Evolutionary conservation across 169 alveolate genomes (phyloP).

Genomic region (Cryptosporidium tyzzeri): DNA sequence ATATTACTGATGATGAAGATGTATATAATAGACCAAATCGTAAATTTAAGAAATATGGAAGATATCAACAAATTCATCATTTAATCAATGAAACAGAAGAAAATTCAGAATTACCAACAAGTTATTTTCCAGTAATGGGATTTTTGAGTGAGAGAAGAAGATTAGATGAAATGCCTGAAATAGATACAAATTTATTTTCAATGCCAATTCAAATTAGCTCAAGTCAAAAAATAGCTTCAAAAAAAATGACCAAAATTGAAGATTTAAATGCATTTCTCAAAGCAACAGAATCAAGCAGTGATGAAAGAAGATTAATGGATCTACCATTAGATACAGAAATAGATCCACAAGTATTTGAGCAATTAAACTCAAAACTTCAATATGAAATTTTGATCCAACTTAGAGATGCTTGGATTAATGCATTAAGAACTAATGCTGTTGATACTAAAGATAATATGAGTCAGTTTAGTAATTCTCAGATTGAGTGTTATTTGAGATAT

Average conservation of each 20-base stretch:
- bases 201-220: slow-evolving; percentile 36
- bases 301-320: slow-evolving; percentile 58
- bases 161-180: slow-evolving; percentile 69
- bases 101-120: background rate
- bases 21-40: background rate
- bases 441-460: slow-evolving; percentile 83
- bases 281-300: background rate
- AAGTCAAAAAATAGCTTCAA: background rate
- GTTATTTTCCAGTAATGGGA: slow-evolving; percentile 58
- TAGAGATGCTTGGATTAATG: slow-evolving; percentile 85
- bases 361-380: slow-evolving; percentile 82
- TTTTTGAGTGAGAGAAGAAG: slow-evolving; percentile 70
- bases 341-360: slow-evolving; percentile 84
- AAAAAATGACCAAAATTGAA: slow-evolving; percentile 22
- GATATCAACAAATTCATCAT: background rate
- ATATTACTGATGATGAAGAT: background rate
- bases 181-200: slow-evolving; percentile 48
- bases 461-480: slow-evolving; percentile 85
- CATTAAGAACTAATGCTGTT: slow-evolving; percentile 83
- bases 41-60: background rate
- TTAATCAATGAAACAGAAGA: background rate
- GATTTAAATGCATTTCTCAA: slow-evolving; percentile 30
- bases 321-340: slow-evolving; percentile 77
- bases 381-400: slow-evolving; percentile 85
- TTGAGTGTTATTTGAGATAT: slow-evolving; percentile 86